Percentiles rank a stretch among this genome's conserved stretches.
Conservation (phyloP, 169 alveolate genomes). For the Pseudocohnilembus persalinus region DNA sequence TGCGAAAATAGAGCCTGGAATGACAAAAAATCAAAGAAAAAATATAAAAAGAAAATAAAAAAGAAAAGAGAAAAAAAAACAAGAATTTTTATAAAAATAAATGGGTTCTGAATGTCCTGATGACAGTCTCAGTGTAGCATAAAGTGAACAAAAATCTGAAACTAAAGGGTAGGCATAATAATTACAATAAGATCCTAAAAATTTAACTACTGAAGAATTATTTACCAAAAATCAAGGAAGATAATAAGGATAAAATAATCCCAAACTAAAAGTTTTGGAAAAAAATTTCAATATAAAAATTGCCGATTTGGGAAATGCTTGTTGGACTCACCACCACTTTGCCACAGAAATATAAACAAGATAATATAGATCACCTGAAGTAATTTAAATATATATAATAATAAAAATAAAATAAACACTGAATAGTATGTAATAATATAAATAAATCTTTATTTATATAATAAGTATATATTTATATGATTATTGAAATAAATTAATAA, state of each 20-base stretch:
- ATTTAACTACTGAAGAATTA: not conserved
- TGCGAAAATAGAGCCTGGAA: not conserved
- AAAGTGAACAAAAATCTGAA: too few species aligned
- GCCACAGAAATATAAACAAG: slow-evolving; percentile 98
- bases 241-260: not conserved
- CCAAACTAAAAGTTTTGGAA: slow-evolving; percentile 64
- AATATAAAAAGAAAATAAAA: slow-evolving; percentile 5
- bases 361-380: slow-evolving; percentile 98
- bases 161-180: too few species aligned
- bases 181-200: not conserved
- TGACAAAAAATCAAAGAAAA: slow-evolving; percentile 4
- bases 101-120: too few species aligned
- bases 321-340: slow-evolving; percentile 97
- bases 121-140: too few species aligned
- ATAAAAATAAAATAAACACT: too few species aligned
- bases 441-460: too few species aligned
- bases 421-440: too few species aligned
- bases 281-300: slow-evolving; percentile 79
- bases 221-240: slow-evolving; percentile 1
- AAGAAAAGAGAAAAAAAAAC: slow-evolving; percentile 18
- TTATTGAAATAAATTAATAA: too few species aligned
- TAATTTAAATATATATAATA: slow-evolving; percentile 34
- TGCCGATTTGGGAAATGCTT: slow-evolving; percentile 98
- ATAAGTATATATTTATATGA: too few species aligned
- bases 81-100: slow-evolving; percentile 1